These are phyloP conservation scores for Tetracladium marchalianum DNA, from an alignment of 495 filamentous ascomycete species.

Conservation along the genomic window DNA sequence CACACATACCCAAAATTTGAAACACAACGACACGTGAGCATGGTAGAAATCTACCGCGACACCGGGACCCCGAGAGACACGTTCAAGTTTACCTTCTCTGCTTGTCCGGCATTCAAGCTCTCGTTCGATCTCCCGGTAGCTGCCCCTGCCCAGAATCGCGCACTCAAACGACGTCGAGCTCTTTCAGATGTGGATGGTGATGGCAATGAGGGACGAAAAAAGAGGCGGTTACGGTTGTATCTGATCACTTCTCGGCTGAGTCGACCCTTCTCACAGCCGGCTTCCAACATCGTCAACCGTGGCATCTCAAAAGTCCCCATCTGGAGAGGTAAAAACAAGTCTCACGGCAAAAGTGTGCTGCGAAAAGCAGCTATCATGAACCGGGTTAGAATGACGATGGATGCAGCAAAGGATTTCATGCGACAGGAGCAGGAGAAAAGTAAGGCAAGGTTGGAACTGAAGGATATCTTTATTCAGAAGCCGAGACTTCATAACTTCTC, in stretches of 20 bases:
- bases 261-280: slow-evolving; percentile 54
- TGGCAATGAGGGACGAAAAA: slow-evolving; percentile 38
- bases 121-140: slow-evolving; percentile 13
- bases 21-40: slow-evolving; percentile 17
- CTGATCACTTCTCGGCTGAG: slow-evolving; percentile 62
- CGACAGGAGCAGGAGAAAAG: slow-evolving; percentile 12
- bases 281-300: slow-evolving; percentile 57
- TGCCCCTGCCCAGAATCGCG: slow-evolving; percentile 6
- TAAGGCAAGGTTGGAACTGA: slow-evolving; percentile 6
- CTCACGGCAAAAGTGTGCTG: slow-evolving; percentile 29
- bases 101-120: slow-evolving; percentile 12
- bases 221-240: slow-evolving; percentile 52
- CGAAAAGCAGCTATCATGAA: slow-evolving; percentile 49
- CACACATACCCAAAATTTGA: not conserved
- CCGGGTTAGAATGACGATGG: slow-evolving; percentile 30
- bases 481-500: slow-evolving; percentile 18
- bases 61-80: slow-evolving; percentile 1
- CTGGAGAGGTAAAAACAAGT: slow-evolving; percentile 32
- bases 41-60: slow-evolving; percentile 18
- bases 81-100: slow-evolving; percentile 16
- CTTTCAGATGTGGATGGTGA: slow-evolving; percentile 54
- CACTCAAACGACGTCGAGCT: slow-evolving; percentile 46
- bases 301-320: slow-evolving; percentile 47
- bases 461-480: slow-evolving; percentile 16
- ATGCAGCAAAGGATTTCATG: slow-evolving; percentile 17